Evolutionary conservation across 2,329 filamentous ascomycete genomes (phyloP).

Genomic region (Escovopsis weberi): DNA sequence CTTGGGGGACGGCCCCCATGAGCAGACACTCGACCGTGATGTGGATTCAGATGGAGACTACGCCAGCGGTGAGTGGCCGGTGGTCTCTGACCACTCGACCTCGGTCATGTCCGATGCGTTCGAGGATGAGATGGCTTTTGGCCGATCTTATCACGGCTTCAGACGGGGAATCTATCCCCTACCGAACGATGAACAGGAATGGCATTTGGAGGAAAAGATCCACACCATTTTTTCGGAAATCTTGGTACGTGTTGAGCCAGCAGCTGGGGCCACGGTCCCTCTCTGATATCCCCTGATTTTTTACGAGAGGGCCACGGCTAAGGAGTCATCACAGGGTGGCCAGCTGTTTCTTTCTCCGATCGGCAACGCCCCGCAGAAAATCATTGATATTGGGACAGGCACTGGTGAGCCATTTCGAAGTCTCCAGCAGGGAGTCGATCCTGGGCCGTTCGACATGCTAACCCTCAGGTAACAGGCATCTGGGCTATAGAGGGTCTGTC

Average conservation of each 20-base stretch:
- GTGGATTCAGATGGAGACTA: constrained; percentile 5
- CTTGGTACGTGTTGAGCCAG: constrained; percentile 13
- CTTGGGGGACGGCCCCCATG: constrained; percentile 12
- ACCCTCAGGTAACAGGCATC: constrained; percentile 17
- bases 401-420: constrained; percentile 20
- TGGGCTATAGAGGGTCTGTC: constrained; percentile 36
- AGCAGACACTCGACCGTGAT: constrained; percentile 15
- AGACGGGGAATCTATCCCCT: constrained; percentile 29
- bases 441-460: neutral
- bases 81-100: constrained; percentile 16
- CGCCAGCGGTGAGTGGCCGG: constrained; percentile 10
- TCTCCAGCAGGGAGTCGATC: neutral
- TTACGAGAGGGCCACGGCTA: neutral
- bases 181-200: constrained; percentile 31
- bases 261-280: too few relatives aligned
- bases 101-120: constrained; percentile 20
- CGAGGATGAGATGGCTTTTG: constrained; percentile 19
- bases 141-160: constrained; percentile 29
- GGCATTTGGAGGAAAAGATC: constrained; percentile 29
- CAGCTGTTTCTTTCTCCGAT: constrained; percentile 26
- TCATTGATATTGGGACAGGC: constrained; percentile 35
- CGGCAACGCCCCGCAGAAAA: constrained; percentile 23
- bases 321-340: constrained; percentile 16
- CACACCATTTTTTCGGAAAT: constrained; percentile 32
- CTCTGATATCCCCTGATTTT: too few relatives aligned